Percentiles rank a stretch among this genome's conserved stretches.
Conservation (phyloP, 495 filamentous ascomycete species). For the Annulohypoxylon bovei region DNA sequence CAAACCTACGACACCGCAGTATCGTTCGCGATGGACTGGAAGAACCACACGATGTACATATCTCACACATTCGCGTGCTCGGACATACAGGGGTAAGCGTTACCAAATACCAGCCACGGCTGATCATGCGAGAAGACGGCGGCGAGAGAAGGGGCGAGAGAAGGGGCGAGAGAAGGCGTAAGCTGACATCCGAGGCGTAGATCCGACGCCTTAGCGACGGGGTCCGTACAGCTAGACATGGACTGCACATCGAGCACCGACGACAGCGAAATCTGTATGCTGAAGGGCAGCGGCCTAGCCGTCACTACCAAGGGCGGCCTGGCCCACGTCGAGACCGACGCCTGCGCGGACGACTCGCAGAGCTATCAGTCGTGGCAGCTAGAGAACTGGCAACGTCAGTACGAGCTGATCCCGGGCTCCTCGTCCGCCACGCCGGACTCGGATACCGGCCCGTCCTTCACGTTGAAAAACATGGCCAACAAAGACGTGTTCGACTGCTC, state of each 20-base stretch:
- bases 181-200: slow-evolving; percentile 27
- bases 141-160: neutral
- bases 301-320: slow-evolving; percentile 35
- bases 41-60: slow-evolving; percentile 49
- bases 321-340: slow-evolving; percentile 18
- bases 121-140: neutral
- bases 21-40: slow-evolving; percentile 52
- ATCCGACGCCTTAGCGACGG: slow-evolving; percentile 47
- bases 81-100: slow-evolving; percentile 48
- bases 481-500: slow-evolving; percentile 44
- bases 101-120: neutral
- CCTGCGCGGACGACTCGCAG: slow-evolving; percentile 42
- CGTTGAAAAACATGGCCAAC: slow-evolving; percentile 44
- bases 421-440: slow-evolving; percentile 4
- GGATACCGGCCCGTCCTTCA: slow-evolving; percentile 53
- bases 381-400: slow-evolving; percentile 48
- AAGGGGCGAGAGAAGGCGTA: neutral
- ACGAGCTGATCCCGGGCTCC: slow-evolving; percentile 43
- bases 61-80: slow-evolving; percentile 53
- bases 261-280: slow-evolving; percentile 38
- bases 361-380: slow-evolving; percentile 53
- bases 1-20: slow-evolving; percentile 47
- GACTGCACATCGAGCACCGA: slow-evolving; percentile 45
- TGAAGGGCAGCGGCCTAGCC: slow-evolving; percentile 34
- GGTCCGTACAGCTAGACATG: slow-evolving; percentile 44